Conservation (phyloP, 2,329 filamentous ascomycete genomes). For the Macrophomina phaseolina region DNA sequence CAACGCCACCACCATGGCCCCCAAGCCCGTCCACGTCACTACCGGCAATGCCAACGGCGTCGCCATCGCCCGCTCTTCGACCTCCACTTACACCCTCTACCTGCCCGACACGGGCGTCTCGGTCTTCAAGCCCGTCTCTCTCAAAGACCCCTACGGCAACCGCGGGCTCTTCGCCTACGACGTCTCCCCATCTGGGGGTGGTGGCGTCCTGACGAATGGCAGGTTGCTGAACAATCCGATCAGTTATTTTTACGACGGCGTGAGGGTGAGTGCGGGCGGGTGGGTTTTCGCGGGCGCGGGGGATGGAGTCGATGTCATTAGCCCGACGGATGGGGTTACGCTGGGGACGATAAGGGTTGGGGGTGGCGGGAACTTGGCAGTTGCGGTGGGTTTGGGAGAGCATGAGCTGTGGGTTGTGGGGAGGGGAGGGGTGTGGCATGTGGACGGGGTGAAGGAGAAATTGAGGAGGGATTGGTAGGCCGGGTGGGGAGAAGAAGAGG, state of each 20-base stretch:
- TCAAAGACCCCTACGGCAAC: slow-evolving; percentile 28
- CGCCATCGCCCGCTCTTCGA: slow-evolving; percentile 13
- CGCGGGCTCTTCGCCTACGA: slow-evolving; percentile 29
- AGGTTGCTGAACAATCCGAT: slow-evolving; percentile 31
- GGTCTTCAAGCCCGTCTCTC: not conserved
- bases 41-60: slow-evolving; percentile 31
- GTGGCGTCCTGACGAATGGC: slow-evolving; percentile 27
- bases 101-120: not conserved
- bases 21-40: slow-evolving; percentile 29
- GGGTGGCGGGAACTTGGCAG: slow-evolving; percentile 30
- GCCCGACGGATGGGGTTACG: slow-evolving; percentile 28
- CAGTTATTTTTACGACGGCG: slow-evolving; percentile 29
- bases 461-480: slow-evolving; percentile 10
- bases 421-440: slow-evolving; percentile 30
- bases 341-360: slow-evolving; percentile 30
- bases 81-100: not conserved
- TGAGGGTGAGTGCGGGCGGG: slow-evolving; percentile 27
- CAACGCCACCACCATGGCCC: slow-evolving; percentile 30
- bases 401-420: slow-evolving; percentile 30
- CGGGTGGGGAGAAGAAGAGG: not conserved
- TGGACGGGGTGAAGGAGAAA: slow-evolving; percentile 18
- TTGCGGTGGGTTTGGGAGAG: slow-evolving; percentile 27
- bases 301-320: slow-evolving; percentile 31
- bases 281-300: slow-evolving; percentile 30
- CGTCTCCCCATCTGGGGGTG: not conserved